These are phyloP conservation scores for Epichloe hybrida DNA, from an alignment of 2,329 filamentous ascomycete genomes.

Conservation along the genomic window DNA sequence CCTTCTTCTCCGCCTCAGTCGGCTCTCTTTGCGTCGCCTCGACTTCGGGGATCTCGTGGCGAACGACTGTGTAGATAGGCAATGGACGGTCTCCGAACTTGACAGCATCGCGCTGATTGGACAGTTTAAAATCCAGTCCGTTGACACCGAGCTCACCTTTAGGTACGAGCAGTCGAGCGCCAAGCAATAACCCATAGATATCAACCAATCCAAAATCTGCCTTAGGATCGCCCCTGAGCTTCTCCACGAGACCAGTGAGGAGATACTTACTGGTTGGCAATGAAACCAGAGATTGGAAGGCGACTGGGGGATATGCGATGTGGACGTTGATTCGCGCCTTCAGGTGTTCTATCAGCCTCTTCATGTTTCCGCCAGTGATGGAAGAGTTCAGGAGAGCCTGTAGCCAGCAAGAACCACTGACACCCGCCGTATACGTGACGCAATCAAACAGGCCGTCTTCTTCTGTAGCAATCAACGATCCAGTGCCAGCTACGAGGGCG, in stretches of 20 bases:
- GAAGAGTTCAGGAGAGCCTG: conserved; percentile 71
- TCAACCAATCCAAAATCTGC: conserved; percentile 86
- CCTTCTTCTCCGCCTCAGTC: conserved; percentile 24
- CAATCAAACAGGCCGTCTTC: conserved; percentile 89
- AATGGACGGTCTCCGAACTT: conserved; percentile 70
- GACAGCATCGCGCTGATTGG: conserved; percentile 66
- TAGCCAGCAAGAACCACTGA: conserved; percentile 93
- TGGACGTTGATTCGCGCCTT: conserved; percentile 77
- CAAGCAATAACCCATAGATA: conserved; percentile 76
- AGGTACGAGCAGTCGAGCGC: conserved; percentile 68
- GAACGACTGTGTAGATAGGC: conserved; percentile 89
- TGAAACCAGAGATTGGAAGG: conserved; percentile 67
- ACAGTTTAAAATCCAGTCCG: conserved; percentile 75
- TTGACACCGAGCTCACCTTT: conserved; percentile 65
- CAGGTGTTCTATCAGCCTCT: conserved; percentile 65
- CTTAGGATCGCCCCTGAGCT: conserved; percentile 57
- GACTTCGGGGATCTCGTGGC: conserved; percentile 72
- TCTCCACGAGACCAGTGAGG: conserved; percentile 79
- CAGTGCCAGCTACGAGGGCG: conserved; percentile 79
- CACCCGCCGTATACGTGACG: conserved; percentile 85
- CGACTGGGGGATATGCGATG: conserved; percentile 87
- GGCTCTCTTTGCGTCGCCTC: conserved; percentile 25
- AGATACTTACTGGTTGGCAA: conserved; percentile 90
- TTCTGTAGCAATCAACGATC: conserved; percentile 70
- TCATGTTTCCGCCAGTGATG: conserved; percentile 53